Conservation (phyloP, 495 filamentous ascomycete genomes). For the Penicillium macrosclerotiorum region DNA sequence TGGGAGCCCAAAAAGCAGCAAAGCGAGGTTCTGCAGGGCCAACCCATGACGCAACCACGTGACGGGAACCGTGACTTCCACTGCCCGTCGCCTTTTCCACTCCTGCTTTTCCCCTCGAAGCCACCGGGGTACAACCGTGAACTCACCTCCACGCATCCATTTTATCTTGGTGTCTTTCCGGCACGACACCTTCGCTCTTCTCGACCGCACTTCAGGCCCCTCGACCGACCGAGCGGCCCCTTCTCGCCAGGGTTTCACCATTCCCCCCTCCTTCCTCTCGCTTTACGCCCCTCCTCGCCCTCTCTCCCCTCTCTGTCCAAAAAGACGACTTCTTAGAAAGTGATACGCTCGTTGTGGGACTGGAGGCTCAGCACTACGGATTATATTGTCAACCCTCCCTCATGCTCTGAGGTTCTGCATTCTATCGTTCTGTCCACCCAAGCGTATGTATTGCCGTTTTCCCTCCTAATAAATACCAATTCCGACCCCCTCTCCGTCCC, state of each 20-base stretch:
- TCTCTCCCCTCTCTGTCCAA: slow-evolving; percentile 17
- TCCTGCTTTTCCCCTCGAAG: slow-evolving; percentile 31
- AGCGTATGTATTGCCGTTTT: slow-evolving; percentile 32
- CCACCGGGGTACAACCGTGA: slow-evolving; percentile 23
- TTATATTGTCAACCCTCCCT: slow-evolving; percentile 25
- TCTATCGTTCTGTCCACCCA: slow-evolving; percentile 38
- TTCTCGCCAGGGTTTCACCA: slow-evolving; percentile 25
- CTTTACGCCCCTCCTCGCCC: slow-evolving; percentile 29
- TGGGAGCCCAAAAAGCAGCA: slow-evolving; percentile 5
- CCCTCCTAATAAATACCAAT: slow-evolving; percentile 14
- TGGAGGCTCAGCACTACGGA: slow-evolving; percentile 26
- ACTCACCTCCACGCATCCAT: slow-evolving; percentile 16
- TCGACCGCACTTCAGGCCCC: slow-evolving; percentile 2
- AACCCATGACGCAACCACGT: slow-evolving; percentile 47
- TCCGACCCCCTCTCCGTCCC: slow-evolving; percentile 18
- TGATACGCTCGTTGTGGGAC: slow-evolving; percentile 18
- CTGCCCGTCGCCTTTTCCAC: slow-evolving; percentile 24
- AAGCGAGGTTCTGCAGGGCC: slow-evolving; percentile 21
- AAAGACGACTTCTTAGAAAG: slow-evolving; percentile 21
- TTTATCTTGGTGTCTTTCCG: slow-evolving; percentile 8
- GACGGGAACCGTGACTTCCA: slow-evolving; percentile 31
- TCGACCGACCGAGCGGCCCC: slow-evolving; percentile 3
- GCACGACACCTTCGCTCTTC: slow-evolving; percentile 4
- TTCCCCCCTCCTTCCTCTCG: slow-evolving; percentile 27
- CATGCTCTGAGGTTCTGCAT: slow-evolving; percentile 43